Evolutionary conservation across 495 filamentous ascomycete species (phyloP).

Genomic region (Tuber magnatum): DNA sequence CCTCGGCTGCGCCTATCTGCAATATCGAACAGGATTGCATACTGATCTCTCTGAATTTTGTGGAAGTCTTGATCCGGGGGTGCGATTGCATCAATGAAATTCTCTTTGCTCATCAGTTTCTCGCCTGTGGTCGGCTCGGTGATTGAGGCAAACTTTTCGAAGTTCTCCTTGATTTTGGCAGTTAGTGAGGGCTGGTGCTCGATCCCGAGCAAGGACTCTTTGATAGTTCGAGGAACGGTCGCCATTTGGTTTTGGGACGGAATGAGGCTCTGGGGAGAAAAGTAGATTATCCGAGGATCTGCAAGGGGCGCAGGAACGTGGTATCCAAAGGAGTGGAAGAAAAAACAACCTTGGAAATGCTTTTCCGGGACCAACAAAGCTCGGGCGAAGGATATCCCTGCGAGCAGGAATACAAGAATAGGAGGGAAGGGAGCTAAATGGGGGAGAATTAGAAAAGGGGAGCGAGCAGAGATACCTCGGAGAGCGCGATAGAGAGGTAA

Average conservation of each 20-base stretch:
- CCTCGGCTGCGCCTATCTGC: slow-evolving; percentile 70
- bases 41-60: slow-evolving; percentile 94
- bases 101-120: slow-evolving; percentile 66
- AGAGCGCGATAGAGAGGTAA: not conserved
- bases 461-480: not conserved
- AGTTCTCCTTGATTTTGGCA: slow-evolving; percentile 48
- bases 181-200: slow-evolving; percentile 35
- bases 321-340: slow-evolving; percentile 1
- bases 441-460: not conserved
- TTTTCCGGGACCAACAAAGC: slow-evolving; percentile 17
- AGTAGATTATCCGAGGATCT: slow-evolving; percentile 24
- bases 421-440: not conserved
- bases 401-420: slow-evolving; percentile 1
- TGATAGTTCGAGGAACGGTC: slow-evolving; percentile 61
- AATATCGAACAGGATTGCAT: slow-evolving; percentile 81
- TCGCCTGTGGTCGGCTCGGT: slow-evolving; percentile 71
- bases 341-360: slow-evolving; percentile 6
- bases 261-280: slow-evolving; percentile 23
- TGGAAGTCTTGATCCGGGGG: slow-evolving; percentile 86
- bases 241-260: slow-evolving; percentile 26
- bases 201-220: slow-evolving; percentile 67
- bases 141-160: slow-evolving; percentile 62
- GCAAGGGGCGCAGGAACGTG: slow-evolving; percentile 23
- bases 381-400: not conserved
- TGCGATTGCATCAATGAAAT: slow-evolving; percentile 86